Base-by-base conservation (phyloP, 257 asterid species). In the Salvia miltiorrhiza region DNA sequence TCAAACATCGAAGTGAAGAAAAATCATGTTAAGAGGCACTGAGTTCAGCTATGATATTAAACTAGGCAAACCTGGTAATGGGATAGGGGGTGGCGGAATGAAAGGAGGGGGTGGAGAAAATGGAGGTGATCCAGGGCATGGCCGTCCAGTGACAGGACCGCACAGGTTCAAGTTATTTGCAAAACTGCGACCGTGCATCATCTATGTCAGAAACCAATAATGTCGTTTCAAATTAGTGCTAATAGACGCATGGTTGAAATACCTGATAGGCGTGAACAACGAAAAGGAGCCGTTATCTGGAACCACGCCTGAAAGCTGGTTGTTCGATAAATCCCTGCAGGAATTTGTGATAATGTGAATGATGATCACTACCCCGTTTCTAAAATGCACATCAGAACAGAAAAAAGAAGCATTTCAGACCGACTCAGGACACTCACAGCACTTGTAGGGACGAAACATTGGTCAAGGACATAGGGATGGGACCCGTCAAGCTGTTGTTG, bases 111-210 rank as follows among this genome's bases (percentile, higher is more conserved):
- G 99, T 50, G 99, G 99, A 75, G 99, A 93, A 77, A 93, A 93
- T 44, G 97, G 99, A 78, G 99, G 99, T 61, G 99, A 90, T 73
- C 99, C 99, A 3, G 99, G 99, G 86, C 99, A 93, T 49, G 99
- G 99, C 6, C 79, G 85, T 70, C 99, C 96, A 49, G 97, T 93
- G 73, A 93, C 99, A 3, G 99, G 96, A 65, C 99, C 99, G 9
- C 99, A 93, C 35, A 93, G 83, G 76, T 86, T 92, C 88, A 88
- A 78, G 76, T 93, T 93, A 83, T 93, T 93, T 9, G 97, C 96
- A 80, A 93, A 93, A 86, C 99, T 93, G 95, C 59, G 40, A 67
- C 73, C 44, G 53, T 4, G 59, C 71, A 69, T 55, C 56, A 63
- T 58, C 54, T 41, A 61, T 30, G 41, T 84, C 63, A 78, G 73